Evolutionary conservation across 108 stramenopile species (phyloP).

Genomic region (Schizochytrium sp.): DNA sequence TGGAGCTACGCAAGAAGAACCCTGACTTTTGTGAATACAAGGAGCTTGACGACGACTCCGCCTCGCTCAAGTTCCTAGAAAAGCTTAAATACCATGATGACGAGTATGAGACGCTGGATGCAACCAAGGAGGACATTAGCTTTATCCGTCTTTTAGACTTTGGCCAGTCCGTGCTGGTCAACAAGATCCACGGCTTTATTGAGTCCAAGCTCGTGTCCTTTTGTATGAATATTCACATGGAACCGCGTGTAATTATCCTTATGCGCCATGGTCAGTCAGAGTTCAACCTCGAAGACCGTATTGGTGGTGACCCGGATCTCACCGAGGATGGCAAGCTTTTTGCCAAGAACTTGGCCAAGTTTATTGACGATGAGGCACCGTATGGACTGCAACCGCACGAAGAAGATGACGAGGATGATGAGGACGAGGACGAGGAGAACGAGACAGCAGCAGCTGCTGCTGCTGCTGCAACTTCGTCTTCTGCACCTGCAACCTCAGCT

Average conservation of each 20-base stretch:
- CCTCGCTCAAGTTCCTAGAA: slow-evolving; percentile 84
- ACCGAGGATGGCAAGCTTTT: slow-evolving; percentile 64
- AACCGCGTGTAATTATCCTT: slow-evolving; percentile 61
- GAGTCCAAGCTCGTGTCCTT: slow-evolving; percentile 66
- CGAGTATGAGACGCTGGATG: slow-evolving; percentile 88
- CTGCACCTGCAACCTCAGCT: not conserved
- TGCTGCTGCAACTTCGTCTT: not conserved
- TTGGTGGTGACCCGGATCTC: slow-evolving; percentile 66
- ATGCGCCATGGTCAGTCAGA: slow-evolving; percentile 68
- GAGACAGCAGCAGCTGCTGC: not conserved
- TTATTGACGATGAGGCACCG: slow-evolving; percentile 58
- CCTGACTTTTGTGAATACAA: slow-evolving; percentile 84
- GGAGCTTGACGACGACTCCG: slow-evolving; percentile 81
- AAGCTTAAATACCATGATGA: slow-evolving; percentile 85
- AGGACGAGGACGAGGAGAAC: not conserved
- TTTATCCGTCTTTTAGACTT: slow-evolving; percentile 59
- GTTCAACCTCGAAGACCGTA: slow-evolving; percentile 62
- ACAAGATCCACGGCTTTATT: slow-evolving; percentile 66
- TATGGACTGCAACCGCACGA: slow-evolving; percentile 19
- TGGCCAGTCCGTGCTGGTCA: slow-evolving; percentile 37
- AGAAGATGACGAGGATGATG: not conserved
- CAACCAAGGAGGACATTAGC: slow-evolving; percentile 14
- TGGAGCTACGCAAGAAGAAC: slow-evolving; percentile 84
- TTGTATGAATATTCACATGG: slow-evolving; percentile 65
- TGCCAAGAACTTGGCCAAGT: slow-evolving; percentile 68